A percentile compares a stretch with the other conserved stretches of the same genome.
These are phyloP conservation scores for Neofusicoccum laricinum DNA, from an alignment of 2,329 filamentous ascomycete genomes.

Conservation along the genomic window DNA sequence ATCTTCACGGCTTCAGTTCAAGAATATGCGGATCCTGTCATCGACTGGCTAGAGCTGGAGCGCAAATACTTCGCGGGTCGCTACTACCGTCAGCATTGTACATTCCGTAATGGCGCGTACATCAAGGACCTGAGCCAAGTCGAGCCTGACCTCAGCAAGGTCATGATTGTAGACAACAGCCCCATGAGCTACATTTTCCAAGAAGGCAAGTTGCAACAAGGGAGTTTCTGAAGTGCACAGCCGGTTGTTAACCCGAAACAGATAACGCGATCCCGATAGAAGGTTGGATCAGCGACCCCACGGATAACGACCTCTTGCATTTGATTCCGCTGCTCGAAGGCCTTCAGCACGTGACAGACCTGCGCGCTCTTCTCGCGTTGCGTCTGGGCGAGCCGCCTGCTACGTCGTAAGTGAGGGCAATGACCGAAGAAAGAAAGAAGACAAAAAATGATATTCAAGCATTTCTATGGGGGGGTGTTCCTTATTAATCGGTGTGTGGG, in stretches of 20 bases:
- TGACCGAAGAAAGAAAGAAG: neutral
- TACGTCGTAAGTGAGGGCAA: slow-evolving; percentile 23
- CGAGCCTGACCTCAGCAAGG: slow-evolving; percentile 93
- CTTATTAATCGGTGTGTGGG: neutral
- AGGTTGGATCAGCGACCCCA: slow-evolving; percentile 98
- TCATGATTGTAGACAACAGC: slow-evolving; percentile 98
- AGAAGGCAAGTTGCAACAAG: slow-evolving; percentile 64
- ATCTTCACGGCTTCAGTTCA: slow-evolving; percentile 97
- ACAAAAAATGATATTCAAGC: neutral
- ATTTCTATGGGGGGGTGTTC: neutral
- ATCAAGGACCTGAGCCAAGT: slow-evolving; percentile 97
- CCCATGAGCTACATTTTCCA: slow-evolving; percentile 98
- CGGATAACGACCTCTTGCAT: slow-evolving; percentile 91
- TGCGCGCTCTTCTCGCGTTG: slow-evolving; percentile 83
- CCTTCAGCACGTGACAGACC: slow-evolving; percentile 93
- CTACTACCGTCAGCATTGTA: slow-evolving; percentile 97
- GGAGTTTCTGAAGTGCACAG: neutral
- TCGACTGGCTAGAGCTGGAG: slow-evolving; percentile 97
- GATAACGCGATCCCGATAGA: slow-evolving; percentile 99
- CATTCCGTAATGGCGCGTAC: slow-evolving; percentile 89
- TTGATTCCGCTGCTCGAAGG: slow-evolving; percentile 90
- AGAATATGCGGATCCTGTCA: slow-evolving; percentile 97
- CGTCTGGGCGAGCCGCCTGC: slow-evolving; percentile 68
- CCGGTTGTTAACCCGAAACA: slow-evolving; percentile 38
- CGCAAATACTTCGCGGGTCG: slow-evolving; percentile 92